Evolutionary conservation across 2,329 filamentous ascomycete genomes (phyloP), one percentile per base, ranked within the genome.

Genomic region (Colletotrichum trifolii): DNA sequence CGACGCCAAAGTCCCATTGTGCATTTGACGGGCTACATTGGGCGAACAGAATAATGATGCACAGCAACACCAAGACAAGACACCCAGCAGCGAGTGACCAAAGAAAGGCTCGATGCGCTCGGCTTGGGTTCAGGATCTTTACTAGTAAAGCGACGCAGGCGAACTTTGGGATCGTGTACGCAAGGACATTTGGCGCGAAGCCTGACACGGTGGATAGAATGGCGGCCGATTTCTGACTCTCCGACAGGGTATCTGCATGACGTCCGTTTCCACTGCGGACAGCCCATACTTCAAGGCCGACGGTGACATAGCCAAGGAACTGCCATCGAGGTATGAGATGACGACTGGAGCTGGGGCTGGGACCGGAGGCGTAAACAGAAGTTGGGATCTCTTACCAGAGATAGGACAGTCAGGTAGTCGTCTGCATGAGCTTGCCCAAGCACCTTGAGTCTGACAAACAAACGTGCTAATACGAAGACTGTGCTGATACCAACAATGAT

Each of bases 121-220:
- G 61, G 25, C 61, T 64, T 8, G 73, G 73, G 47, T 71, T 69
- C 47, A 76, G 43, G 2, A 76, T 69, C 13, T 71, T 67, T 6
- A 60, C 68, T 1, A 75, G 67, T 2, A 75, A 70, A 6, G 60
- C 53, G 6, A 73, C 65, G 40, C 71, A 71, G 13, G 73, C 74
- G 4, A 75, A 62, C 52, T 75, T 75, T 1, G 73, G 73, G 3
- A 75, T 17, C 2, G 69, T 69, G 45, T 74, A 72, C 6, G 73
- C 69, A 17, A 72, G 42, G 42, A 75, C 68, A 11, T 73, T 72
- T 3, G 73, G 72, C 11, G 66, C 59, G 60, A 73, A 74, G 34
- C 68, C 72, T 3, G 70, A 65, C 46, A 70, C 70, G 1, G 70
- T 74, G 61, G 69, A 75, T 6, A 69, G 43, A n/a, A 69, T 57